Percentiles rank a stretch among this genome's conserved stretches.
These are phyloP conservation scores for Tricholoma terreum DNA, from an alignment of 768 basidiomycete genomes.

Conservation along the genomic window DNA sequence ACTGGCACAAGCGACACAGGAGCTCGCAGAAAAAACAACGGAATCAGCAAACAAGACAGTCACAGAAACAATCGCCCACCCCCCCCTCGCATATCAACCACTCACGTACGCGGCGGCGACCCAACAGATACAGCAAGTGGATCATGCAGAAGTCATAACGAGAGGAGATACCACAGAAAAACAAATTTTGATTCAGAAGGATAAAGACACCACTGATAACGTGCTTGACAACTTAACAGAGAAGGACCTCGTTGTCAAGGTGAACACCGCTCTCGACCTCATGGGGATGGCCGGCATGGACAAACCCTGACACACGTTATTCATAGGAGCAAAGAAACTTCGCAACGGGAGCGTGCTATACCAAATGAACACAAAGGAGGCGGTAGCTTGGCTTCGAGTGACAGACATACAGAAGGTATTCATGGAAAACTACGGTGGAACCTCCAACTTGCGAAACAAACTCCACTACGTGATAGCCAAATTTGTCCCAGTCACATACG, in stretches of 20 bases:
- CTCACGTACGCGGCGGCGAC: too few relatives aligned
- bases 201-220: neutral
- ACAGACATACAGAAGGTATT: neutral
- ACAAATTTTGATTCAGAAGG: too few relatives aligned
- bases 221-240: neutral
- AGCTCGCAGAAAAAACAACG: too few relatives aligned
- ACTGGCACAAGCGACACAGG: too few relatives aligned
- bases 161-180: too few relatives aligned
- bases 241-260: too few relatives aligned
- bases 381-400: neutral
- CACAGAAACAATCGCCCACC: neutral
- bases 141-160: too few relatives aligned
- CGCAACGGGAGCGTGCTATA: neutral
- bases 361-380: neutral
- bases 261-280: too few relatives aligned
- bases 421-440: neutral
- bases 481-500: constrained; percentile 19
- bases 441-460: constrained; percentile 2
- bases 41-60: neutral
- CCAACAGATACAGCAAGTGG: too few relatives aligned
- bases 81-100: too few relatives aligned
- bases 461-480: too few relatives aligned
- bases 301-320: neutral
- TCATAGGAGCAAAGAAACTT: too few relatives aligned
- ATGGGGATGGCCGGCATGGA: neutral